Evolutionary conservation across 345 rosid genomes (phyloP), one percentile per base, ranked within the genome.

Genomic region (Rhizophora mangle): DNA sequence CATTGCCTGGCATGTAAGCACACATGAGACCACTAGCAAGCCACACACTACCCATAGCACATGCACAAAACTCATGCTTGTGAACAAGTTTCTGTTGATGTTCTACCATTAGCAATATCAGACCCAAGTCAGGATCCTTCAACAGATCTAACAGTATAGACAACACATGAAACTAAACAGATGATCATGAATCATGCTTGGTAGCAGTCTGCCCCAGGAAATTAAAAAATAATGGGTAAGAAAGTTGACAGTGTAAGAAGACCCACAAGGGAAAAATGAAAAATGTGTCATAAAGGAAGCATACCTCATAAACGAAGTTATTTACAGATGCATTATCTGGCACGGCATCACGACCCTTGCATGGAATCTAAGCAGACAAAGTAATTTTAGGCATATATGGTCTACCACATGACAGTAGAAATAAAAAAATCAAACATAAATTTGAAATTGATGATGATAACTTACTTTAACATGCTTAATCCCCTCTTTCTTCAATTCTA

Each of bases 321-420:
- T 94, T 88, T 63, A 94, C 96, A 80, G 91, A 84, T 66, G 75
- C 82, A 75, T 89, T 87, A 72, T 84, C 92, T 24, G 98, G 98
- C 69, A 87, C 97, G 68, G 91, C 64, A 88, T 87, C 95, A 66
- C 97, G 87, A 49, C 98, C 97, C 75, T 64, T 85, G 82, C 97
- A 94, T 77, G 83, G 84, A 83, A 94, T 94, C 98, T 94, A 31
- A 64, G 67, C 26, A 73, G 76, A 71, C 46, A 37, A 16, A 61
- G 54, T 65, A 37, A 21, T 69, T 64, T 79, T 32, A 49, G 37
- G n/a, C 22, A 4, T 5, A 15, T 22, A 57, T n/a, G 8, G 22
- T 20, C 24, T 18, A 65, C 37, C 24, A 20, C 6, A 39, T 15
- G 6, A 26, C 15, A 39, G 10, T 24, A 57, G 26, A 34, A n/a